Base-by-base conservation (phyloP, 2,329 filamentous ascomycete genomes). In the Gliomastix tumulicola region DNA sequence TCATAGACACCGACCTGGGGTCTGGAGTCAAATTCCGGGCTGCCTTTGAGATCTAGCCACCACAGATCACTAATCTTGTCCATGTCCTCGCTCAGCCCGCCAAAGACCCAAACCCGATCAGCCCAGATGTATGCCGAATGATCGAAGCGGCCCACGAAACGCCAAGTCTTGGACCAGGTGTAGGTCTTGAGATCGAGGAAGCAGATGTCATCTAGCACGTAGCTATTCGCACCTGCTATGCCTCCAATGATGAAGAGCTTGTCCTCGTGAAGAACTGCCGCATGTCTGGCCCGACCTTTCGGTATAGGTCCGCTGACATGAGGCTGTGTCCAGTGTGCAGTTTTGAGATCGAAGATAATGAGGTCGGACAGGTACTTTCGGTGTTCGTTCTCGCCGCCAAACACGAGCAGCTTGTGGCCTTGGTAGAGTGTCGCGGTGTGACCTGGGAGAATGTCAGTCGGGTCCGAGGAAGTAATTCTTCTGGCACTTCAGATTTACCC, bases 371-470 rank as follows among this genome's bases (percentile, higher is more conserved):
- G 79, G 56, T 96, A 95, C 39, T 89, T 89, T 47, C 89, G 79
- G 55, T 97, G 92, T 58, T 98, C 92, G 60, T 98, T 98, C 65
- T 98, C 92, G 46, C 92, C 92, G 39, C 92, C 92, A 55, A 96
- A 98, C 3, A 98, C 88, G 3, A 98, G 74, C n/a, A 98, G 71
- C 60, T 97, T 97, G 60, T 90, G 84, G 42, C 87, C 88, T 62
- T 94, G 79, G 67, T 95, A 96, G 1, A 98, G 71, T 22, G 87
- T 95, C 20, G 92, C 89, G 31, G 92, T 97, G 56, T 98, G 92
- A 21, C 89, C 88, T 94, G 50, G n/a, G 16, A 21, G n/a, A n/a
- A 13, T 10, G 17, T 28, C 17, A 28, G 25, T 16, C 25, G n/a
- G 3, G 13, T 28, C 13, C 13, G 17, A 13, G n/a, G 25, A 8